A percentile compares a stretch with the other conserved stretches of the same genome.
Evolutionary conservation across 2,329 filamentous ascomycete genomes (phyloP).

Genomic region (Nectriaceae sp.): DNA sequence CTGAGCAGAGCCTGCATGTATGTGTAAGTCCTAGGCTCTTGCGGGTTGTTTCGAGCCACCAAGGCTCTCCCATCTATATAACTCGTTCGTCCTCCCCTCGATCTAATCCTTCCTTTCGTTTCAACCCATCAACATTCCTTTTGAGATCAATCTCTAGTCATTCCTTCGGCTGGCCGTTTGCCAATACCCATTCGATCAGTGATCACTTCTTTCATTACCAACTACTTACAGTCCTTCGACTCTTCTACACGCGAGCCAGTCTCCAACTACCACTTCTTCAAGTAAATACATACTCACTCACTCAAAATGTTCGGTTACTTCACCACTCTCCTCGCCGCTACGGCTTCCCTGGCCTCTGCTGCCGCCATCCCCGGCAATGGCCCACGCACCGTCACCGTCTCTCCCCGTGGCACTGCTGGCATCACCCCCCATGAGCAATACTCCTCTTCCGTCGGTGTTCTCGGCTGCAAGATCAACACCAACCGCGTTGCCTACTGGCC

Average conservation of each 20-base stretch:
- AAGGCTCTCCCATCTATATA: slow-evolving; percentile 20
- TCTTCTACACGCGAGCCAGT: slow-evolving; percentile 28
- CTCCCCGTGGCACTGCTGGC: slow-evolving; percentile 32
- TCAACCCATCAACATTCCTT: slow-evolving; percentile 17
- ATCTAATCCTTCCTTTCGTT: slow-evolving; percentile 6
- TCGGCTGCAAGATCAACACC: slow-evolving; percentile 62
- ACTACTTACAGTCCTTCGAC: slow-evolving; percentile 30
- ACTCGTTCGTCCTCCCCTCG: slow-evolving; percentile 18
- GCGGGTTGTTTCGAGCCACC: background rate
- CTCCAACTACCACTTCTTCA: slow-evolving; percentile 17
- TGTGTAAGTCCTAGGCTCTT: no score
- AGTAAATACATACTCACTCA: slow-evolving; percentile 7
- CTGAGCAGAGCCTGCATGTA: no score
- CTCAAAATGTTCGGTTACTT: slow-evolving; percentile 33
- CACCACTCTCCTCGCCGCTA: slow-evolving; percentile 33
- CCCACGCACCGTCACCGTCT: background rate
- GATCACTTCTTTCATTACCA: slow-evolving; percentile 27
- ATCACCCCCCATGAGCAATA: slow-evolving; percentile 59
- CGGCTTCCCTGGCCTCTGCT: slow-evolving; percentile 32
- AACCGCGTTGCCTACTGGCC: slow-evolving; percentile 66
- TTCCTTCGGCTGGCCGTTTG: slow-evolving; percentile 29
- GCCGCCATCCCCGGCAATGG: slow-evolving; percentile 17
- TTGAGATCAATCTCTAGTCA: slow-evolving; percentile 14
- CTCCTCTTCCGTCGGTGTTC: slow-evolving; percentile 58
- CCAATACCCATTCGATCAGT: slow-evolving; percentile 26